Conservation (phyloP, 495 filamentous ascomycete species). For the Aspergillus nidulans region DNA sequence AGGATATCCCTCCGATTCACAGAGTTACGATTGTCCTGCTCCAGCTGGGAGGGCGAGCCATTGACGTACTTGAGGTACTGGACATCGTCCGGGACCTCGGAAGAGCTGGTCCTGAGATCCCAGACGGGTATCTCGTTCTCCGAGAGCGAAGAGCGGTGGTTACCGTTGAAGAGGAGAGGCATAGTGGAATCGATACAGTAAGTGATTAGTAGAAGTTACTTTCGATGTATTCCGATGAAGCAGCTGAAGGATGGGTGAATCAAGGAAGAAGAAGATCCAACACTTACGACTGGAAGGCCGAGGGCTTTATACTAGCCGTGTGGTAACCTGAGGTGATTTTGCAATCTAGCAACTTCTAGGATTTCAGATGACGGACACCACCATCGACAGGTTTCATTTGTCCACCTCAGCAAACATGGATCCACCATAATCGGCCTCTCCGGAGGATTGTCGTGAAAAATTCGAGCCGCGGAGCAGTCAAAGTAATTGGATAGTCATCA, state of each 20-base stretch:
- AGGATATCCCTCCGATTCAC: neutral
- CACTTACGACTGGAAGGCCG: neutral
- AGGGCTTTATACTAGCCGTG: neutral
- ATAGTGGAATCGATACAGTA: neutral
- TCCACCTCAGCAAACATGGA: neutral
- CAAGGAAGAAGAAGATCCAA: neutral
- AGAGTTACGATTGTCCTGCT: neutral
- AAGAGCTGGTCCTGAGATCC: neutral
- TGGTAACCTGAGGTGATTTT: neutral
- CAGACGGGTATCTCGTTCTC: neutral
- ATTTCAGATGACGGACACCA: neutral
- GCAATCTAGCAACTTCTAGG: neutral
- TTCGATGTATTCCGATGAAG: neutral
- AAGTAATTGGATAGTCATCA: neutral
- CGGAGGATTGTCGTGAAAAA: neutral
- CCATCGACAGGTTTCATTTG: neutral
- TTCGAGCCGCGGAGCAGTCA: neutral
- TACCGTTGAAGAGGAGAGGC: neutral
- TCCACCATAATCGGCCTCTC: neutral
- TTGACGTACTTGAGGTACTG: neutral
- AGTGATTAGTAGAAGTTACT: neutral
- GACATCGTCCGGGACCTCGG: neutral
- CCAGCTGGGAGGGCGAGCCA: neutral
- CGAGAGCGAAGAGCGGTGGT: neutral
- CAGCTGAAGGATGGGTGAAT: neutral